Evolutionary conservation across 1,139 yeast species (phyloP).

Genomic region (Diutina pseudorugosa): DNA sequence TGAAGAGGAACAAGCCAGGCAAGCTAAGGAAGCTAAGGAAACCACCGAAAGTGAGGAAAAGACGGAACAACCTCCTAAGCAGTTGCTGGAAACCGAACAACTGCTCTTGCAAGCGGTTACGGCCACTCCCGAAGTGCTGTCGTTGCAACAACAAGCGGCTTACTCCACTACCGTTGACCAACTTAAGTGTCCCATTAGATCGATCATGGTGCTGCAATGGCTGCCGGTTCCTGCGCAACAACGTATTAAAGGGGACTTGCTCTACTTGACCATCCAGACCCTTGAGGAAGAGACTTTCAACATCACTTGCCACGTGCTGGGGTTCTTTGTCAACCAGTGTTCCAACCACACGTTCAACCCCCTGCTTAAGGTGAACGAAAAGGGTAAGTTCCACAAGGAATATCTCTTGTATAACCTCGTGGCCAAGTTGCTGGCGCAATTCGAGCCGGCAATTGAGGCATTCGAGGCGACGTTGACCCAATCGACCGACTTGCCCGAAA

Average conservation of each 20-base stretch:
- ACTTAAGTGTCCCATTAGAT: conserved; percentile 33
- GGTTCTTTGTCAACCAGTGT: conserved; percentile 67
- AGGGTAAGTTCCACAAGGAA: conserved; percentile 21
- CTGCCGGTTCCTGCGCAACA: conserved; percentile 70
- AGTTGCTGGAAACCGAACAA: conserved; percentile 14
- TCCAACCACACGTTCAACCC: conserved; percentile 66
- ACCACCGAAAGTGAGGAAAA: conserved; percentile 4
- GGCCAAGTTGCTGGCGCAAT: conserved; percentile 40
- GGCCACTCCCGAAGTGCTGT: not conserved
- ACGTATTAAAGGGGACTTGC: conserved; percentile 59
- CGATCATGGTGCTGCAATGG: conserved; percentile 68
- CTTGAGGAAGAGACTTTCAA: conserved; percentile 71
- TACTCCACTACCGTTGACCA: conserved; percentile 4
- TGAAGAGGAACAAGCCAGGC: conserved; percentile 4
- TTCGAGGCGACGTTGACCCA: conserved; percentile 16
- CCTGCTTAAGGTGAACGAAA: conserved; percentile 29
- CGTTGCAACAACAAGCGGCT: not conserved
- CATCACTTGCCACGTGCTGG: conserved; percentile 66
- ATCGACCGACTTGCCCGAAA: conserved; percentile 42
- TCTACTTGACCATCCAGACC: conserved; percentile 65
- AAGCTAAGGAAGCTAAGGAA: conserved; percentile 4
- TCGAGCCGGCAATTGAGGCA: conserved; percentile 25
- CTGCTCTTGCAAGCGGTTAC: conserved; percentile 8
- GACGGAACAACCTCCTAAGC: conserved; percentile 8
- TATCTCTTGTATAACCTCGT: conserved; percentile 45